These are phyloP conservation scores for Mucor indicus DNA, from an alignment of 371 early-diverging fungal species.

Conservation along the genomic window DNA sequence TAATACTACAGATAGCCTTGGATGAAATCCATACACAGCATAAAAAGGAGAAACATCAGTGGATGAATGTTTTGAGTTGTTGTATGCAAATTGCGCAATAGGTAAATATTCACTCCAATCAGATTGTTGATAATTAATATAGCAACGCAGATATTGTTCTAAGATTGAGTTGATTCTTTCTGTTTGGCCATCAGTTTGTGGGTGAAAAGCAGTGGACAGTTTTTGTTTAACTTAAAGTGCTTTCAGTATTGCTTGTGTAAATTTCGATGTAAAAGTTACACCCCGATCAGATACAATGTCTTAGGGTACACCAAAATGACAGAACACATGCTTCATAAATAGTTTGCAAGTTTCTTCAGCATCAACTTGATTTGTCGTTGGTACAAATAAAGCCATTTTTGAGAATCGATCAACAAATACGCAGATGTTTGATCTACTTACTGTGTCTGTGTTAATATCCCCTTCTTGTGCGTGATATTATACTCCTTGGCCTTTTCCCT, in stretches of 20 bases:
- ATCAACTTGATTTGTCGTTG: constrained; percentile 20
- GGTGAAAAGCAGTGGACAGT: constrained; percentile 42
- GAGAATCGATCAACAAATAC: constrained; percentile 47
- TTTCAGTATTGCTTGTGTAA: constrained; percentile 20
- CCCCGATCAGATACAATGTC: constrained; percentile 47
- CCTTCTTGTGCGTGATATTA: too few relatives aligned
- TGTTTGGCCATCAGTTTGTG: constrained; percentile 57
- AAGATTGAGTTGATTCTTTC: constrained; percentile 48
- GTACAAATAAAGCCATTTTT: constrained; percentile 44
- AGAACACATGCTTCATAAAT: constrained; percentile 30
- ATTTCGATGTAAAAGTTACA: constrained; percentile 35
- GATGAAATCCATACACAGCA: constrained; percentile 30
- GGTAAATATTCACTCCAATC: constrained; percentile 47
- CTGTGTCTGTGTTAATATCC: too few relatives aligned
- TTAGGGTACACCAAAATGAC: constrained; percentile 37
- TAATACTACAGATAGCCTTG: constrained; percentile 9
- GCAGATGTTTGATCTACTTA: constrained; percentile 38
- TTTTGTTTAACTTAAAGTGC: constrained; percentile 23
- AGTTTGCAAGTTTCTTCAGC: constrained; percentile 26
- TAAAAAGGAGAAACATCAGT: constrained; percentile 28
- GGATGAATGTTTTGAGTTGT: constrained; percentile 31
- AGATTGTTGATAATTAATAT: constrained; percentile 34
- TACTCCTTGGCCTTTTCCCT: too few relatives aligned
- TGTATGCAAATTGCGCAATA: constrained; percentile 50
- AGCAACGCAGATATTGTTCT: constrained; percentile 48